Evolutionary conservation across 306 rosid species (phyloP), one percentile per base, ranked within the genome.

Genomic region (Bauhinia variegata): DNA sequence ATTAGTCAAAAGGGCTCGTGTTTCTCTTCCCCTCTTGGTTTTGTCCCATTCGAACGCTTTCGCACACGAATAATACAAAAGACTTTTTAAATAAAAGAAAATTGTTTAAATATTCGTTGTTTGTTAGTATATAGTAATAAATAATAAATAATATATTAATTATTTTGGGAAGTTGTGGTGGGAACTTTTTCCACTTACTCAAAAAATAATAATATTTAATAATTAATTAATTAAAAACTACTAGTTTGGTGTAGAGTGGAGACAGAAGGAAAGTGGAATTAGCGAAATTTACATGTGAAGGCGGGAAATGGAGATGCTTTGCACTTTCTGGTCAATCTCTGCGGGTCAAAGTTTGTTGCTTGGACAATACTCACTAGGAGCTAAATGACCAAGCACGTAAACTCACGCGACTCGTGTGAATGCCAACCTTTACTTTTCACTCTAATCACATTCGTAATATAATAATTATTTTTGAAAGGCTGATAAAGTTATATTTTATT

Each of bases 321-420:
- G n/a, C n/a, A n/a, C n/a, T n/a, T n/a, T n/a, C n/a, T n/a, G n/a
- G n/a, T n/a, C n/a, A n/a, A n/a, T n/a, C n/a, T n/a, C n/a, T n/a
- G n/a, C n/a, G n/a, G 78, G 88, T 86, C 91, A 86, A 86, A 63
- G 87, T 82, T 76, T 61, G 88, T 80, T 83, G 65, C 80, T 58
- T 42, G 56, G 9, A 71, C 54, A 57, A 53, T n/a, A n/a, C n/a
- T 66, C 51, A 69, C 68, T 17, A 34, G 71, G 56, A 47, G 50
- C 76, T 66, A 75, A 67, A 73, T 57, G 84, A 83, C 86, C 57
- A 78, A 28, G 11, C 12, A 70, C 47, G 63, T 53, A 66, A 65
- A 19, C 60, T 80, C 87, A 80, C 84, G 82, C 82, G 63, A 67
- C 67, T 67, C 60, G 9, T 58, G 70, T 63, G 75, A 51, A 58